Evolutionary conservation across 306 rosid species (phyloP).

Genomic region (Ochetophila trinervis): DNA sequence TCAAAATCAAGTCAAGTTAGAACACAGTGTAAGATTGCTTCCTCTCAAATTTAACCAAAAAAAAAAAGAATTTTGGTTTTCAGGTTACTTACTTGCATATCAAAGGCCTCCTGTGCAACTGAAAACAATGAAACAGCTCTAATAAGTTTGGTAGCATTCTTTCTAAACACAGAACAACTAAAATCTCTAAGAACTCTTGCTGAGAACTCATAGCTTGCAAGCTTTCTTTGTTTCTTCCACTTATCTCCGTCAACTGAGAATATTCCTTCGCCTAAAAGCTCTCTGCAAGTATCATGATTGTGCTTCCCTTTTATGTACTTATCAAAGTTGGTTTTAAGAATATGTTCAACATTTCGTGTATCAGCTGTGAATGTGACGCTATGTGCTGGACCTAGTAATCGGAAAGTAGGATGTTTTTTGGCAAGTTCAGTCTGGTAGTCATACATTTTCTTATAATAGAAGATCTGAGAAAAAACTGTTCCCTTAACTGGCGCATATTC

Average conservation of each 20-base stretch:
- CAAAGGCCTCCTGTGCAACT: constrained; percentile 33
- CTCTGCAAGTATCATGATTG: constrained; percentile 27
- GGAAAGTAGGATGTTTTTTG: constrained; percentile 37
- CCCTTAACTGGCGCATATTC: constrained; percentile 61
- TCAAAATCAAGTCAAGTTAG: too few species aligned
- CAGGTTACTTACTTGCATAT: constrained; percentile 54
- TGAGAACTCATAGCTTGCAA: constrained; percentile 65
- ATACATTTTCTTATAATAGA: constrained; percentile 42
- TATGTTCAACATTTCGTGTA: constrained; percentile 47
- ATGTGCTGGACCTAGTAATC: constrained; percentile 34
- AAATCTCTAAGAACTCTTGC: constrained; percentile 67
- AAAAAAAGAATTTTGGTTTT: too few species aligned
- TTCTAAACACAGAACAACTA: constrained; percentile 52
- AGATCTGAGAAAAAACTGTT: constrained; percentile 41
- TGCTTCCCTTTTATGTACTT: constrained; percentile 52
- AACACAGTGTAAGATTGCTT: too few species aligned
- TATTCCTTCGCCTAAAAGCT: constrained; percentile 66
- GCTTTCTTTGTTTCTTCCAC: constrained; percentile 77
- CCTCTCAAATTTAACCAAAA: too few species aligned
- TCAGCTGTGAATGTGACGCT: constrained; percentile 53
- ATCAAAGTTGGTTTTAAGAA: constrained; percentile 42
- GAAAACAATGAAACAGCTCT: constrained; percentile 30
- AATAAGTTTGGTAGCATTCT: constrained; percentile 52
- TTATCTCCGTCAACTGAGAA: constrained; percentile 60
- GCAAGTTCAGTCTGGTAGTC: constrained; percentile 43